A percentile compares a stretch with the other conserved stretches of the same genome.
phyloP scores from a whole-genome alignment of 2,329 filamentous ascomycete genomes.

The Didymella segeticola region DNA sequence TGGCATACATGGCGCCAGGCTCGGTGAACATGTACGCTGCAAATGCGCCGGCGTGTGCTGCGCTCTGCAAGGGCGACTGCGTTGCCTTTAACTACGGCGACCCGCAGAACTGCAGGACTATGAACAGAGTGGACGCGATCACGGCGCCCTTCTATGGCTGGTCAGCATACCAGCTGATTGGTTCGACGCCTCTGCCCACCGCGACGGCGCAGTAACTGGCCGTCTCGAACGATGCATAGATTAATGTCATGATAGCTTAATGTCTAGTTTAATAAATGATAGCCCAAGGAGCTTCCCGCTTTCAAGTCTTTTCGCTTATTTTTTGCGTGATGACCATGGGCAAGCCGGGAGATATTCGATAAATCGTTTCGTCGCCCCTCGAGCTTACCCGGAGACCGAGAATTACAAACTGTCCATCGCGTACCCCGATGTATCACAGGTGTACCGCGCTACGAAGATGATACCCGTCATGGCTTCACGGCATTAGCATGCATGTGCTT shows the following conservation, averaged over 20 bases:
- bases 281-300: too few relatives aligned
- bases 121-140: background rate
- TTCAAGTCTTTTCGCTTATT: too few relatives aligned
- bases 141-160: background rate
- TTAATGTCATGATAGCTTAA: background rate
- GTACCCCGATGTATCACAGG: background rate
- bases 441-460: background rate
- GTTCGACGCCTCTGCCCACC: background rate
- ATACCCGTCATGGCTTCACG: slow-evolving; percentile 22
- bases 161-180: background rate
- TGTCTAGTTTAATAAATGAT: too few relatives aligned
- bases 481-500: slow-evolving; percentile 7
- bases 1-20: background rate
- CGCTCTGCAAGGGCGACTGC: background rate
- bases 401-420: background rate
- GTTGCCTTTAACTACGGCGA: background rate
- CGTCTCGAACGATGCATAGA: background rate
- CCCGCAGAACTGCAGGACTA: slow-evolving; percentile 2
- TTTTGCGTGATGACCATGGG: too few relatives aligned
- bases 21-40: background rate
- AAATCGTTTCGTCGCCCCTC: background rate
- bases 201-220: background rate
- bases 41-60: background rate
- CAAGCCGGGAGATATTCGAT: background rate
- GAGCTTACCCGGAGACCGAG: background rate